Evolutionary conservation across 1,139 yeast species (phyloP), one percentile per base, ranked within the genome.

Genomic region (Pichia sp.): DNA sequence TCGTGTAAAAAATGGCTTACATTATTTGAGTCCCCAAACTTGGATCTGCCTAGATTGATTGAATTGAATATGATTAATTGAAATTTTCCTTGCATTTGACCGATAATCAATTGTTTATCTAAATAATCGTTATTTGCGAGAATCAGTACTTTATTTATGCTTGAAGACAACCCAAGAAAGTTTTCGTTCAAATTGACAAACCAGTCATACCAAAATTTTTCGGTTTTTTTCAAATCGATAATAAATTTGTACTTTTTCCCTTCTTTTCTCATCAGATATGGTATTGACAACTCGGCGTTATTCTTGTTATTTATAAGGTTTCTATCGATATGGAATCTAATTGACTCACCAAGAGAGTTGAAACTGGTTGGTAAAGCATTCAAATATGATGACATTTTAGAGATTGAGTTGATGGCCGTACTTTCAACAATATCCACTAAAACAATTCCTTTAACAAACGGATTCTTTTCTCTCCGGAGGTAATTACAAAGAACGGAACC

Each of bases 81-180:
- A 61, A 84, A 92, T 59, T 85, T 87, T 0, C 95, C 94, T 64
- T 90, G 97, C 98, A 92, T 92, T 64, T 94, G 98, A 0, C 97
- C 98, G 46, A 92, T 81, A 61, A 88, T 87, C 38, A 92, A 67
- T 39, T 76, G 75, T 51, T 83, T 87, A 63, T 94, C 98, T 31
- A 94, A 68, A 8, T 86, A 78, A 57, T 92, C 97, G 47, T 90
- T 85, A 4, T 95, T 95, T 0, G 97, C 95, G n/a, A 92, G 65
- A 1, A 92, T 72, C 40, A 92, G 69, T 44, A 92, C 57, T 56
- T 87, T 83, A 1, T 92, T 80, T 0, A 84, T 73, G 1, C 49
- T 49, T 9, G 61, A 65, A 43, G 72, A 63, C 26, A 54, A 55
- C 4, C 46, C 39, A 8, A 72, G 72, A 57, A 92, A 92, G 40